These are phyloP conservation scores for Cladosporium sp. DNA, from an alignment of 2,329 filamentous ascomycete species.

Conservation along the genomic window DNA sequence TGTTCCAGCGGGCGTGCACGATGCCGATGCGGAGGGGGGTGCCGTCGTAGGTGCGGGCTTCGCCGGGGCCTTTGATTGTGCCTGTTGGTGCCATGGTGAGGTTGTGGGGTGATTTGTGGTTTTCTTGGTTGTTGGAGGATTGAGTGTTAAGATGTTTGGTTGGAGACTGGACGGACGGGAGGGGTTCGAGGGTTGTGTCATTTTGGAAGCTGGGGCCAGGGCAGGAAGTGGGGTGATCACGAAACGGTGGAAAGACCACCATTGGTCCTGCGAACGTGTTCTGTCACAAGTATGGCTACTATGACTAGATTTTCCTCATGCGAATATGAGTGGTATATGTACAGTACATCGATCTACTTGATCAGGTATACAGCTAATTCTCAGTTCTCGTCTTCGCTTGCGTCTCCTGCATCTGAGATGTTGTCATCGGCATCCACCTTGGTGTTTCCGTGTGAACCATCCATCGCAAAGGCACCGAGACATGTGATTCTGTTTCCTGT, in stretches of 20 bases:
- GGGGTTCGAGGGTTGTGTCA: not conserved
- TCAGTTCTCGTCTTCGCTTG: slow-evolving; percentile 13
- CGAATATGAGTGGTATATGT: not conserved
- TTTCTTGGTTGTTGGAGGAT: not conserved
- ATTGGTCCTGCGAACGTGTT: not conserved
- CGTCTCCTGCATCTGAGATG: slow-evolving; percentile 11
- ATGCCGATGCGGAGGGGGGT: slow-evolving; percentile 82
- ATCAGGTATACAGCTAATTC: slow-evolving; percentile 1
- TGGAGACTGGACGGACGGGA: not conserved
- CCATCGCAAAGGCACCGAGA: slow-evolving; percentile 80
- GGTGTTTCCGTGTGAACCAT: slow-evolving; percentile 27
- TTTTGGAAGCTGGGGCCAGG: not conserved
- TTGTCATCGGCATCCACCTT: slow-evolving; percentile 24
- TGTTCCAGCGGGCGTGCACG: slow-evolving; percentile 95
- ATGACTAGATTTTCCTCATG: too few species aligned
- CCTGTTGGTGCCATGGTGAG: not conserved
- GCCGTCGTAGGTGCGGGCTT: slow-evolving; percentile 27
- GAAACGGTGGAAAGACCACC: not conserved
- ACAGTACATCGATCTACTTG: not conserved
- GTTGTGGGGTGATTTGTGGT: not conserved
- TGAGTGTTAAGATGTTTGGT: not conserved
- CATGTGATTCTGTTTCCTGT: slow-evolving; percentile 90
- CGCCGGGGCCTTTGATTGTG: slow-evolving; percentile 20
- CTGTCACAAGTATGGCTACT: not conserved
- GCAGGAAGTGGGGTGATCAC: slow-evolving; percentile 1